Percentiles rank a stretch among this genome's conserved stretches.
Conservation (phyloP, 208 protist genomes). For the Lotmaria passim region DNA sequence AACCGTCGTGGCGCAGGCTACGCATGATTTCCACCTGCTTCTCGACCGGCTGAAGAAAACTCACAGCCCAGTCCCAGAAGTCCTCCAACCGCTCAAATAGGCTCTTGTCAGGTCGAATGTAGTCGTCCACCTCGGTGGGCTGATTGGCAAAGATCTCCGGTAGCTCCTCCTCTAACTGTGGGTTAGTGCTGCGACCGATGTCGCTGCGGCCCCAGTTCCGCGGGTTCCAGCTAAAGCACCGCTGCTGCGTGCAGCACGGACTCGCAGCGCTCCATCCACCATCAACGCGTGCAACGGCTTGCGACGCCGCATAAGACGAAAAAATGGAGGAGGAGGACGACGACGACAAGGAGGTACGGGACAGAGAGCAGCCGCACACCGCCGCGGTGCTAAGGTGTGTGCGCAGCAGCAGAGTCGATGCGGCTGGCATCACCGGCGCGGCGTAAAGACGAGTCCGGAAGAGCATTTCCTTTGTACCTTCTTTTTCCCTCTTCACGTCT, state of each 20-base stretch:
- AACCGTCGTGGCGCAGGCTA: constrained; percentile 63
- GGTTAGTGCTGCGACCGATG: constrained; percentile 41
- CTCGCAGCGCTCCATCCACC: not conserved
- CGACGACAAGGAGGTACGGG: not conserved
- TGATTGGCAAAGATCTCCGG: constrained; percentile 87
- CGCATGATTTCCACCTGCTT: constrained; percentile 90
- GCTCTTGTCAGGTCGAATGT: constrained; percentile 85
- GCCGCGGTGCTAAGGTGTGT: not conserved
- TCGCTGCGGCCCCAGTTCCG: constrained; percentile 45
- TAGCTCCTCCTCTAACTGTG: constrained; percentile 79
- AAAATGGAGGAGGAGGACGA: not conserved
- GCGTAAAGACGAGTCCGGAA: not conserved
- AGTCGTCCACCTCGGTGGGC: constrained; percentile 86
- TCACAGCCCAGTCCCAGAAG: constrained; percentile 87
- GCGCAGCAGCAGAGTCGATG: not conserved
- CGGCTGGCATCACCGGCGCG: constrained; percentile 3
- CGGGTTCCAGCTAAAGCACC: constrained; percentile 73
- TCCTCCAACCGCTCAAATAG: constrained; percentile 85
- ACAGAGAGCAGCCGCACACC: not conserved
- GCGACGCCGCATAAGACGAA: not conserved
- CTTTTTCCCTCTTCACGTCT: not conserved
- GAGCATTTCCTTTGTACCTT: constrained; percentile 9
- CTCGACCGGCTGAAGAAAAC: constrained; percentile 85
- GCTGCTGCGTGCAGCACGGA: constrained; percentile 30
- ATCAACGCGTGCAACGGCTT: not conserved